Conservation (phyloP, 371 early-diverging fungal genomes). For the Mucor sp. region DNA sequence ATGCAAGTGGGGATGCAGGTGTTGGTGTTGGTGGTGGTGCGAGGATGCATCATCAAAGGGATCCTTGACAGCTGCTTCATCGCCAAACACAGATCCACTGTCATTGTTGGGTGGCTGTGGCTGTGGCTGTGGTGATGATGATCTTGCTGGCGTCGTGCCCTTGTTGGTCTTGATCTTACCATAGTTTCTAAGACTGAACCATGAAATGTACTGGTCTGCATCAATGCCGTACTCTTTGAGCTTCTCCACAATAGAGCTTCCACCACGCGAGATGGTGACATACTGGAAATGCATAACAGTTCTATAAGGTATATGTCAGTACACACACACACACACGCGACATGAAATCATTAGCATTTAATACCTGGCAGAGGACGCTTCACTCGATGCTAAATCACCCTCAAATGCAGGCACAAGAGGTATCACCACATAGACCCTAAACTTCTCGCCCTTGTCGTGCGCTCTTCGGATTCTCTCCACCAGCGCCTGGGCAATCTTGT, state of each 20-base stretch:
- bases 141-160: not conserved
- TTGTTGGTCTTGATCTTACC: constrained; percentile 51
- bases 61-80: constrained; percentile 11
- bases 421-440: constrained; percentile 84
- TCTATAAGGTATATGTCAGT: constrained; percentile 13
- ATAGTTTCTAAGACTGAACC: constrained; percentile 77
- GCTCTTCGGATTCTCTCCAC: constrained; percentile 82
- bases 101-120: not conserved
- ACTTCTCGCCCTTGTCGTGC: constrained; percentile 63
- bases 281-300: constrained; percentile 86
- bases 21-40: not conserved
- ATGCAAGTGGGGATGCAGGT: not conserved
- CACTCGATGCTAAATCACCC: constrained; percentile 74
- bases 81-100: constrained; percentile 17
- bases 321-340: too few species aligned
- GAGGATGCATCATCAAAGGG: constrained; percentile 22
- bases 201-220: constrained; percentile 73
- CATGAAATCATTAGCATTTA: too few species aligned
- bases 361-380: constrained; percentile 74
- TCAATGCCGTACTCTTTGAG: constrained; percentile 70
- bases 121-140: too few species aligned
- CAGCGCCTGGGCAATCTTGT: constrained; percentile 62
- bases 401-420: constrained; percentile 93
- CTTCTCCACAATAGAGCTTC: constrained; percentile 67
- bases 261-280: constrained; percentile 80